Evolutionary conservation across 2,329 filamentous ascomycete species (phyloP).

Genomic region (Curvularia spicifera): DNA sequence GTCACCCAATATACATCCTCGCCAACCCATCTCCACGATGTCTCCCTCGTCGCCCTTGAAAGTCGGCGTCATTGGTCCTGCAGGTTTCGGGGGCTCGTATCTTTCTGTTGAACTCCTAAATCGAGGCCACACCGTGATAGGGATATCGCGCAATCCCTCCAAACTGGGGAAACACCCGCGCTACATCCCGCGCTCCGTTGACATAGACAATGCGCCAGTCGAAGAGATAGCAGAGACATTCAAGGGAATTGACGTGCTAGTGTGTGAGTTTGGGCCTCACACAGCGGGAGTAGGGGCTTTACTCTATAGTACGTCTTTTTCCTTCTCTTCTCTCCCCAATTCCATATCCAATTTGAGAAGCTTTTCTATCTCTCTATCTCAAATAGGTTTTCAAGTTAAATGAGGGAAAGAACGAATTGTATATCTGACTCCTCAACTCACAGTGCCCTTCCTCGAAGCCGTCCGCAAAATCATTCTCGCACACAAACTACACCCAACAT

Average conservation of each 20-base stretch:
- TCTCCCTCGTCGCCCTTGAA: conserved; percentile 16
- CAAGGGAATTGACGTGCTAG: conserved; percentile 39
- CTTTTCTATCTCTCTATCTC: not conserved
- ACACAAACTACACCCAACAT: conserved; percentile 31
- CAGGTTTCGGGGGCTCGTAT: conserved; percentile 47
- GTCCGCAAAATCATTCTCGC: conserved; percentile 44
- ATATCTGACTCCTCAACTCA: not conserved
- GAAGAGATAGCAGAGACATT: conserved; percentile 37
- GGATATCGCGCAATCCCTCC: conserved; percentile 43
- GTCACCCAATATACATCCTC: not conserved
- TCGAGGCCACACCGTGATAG: conserved; percentile 44
- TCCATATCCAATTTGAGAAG: not conserved
- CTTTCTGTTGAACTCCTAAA: conserved; percentile 43
- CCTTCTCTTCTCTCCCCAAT: too few relatives aligned
- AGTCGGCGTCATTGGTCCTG: conserved; percentile 44
- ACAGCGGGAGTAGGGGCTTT: conserved; percentile 36
- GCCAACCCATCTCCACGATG: not conserved
- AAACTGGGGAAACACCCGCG: conserved; percentile 41
- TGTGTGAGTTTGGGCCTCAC: conserved; percentile 46
- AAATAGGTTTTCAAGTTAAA: not conserved
- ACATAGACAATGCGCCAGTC: conserved; percentile 36
- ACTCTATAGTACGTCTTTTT: conserved; percentile 37
- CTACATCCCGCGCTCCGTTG: conserved; percentile 37
- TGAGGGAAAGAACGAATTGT: not conserved
- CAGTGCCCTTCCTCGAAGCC: conserved; percentile 46